Conservation (phyloP, 257 asterid genomes). For the Solanum habrochaites region DNA sequence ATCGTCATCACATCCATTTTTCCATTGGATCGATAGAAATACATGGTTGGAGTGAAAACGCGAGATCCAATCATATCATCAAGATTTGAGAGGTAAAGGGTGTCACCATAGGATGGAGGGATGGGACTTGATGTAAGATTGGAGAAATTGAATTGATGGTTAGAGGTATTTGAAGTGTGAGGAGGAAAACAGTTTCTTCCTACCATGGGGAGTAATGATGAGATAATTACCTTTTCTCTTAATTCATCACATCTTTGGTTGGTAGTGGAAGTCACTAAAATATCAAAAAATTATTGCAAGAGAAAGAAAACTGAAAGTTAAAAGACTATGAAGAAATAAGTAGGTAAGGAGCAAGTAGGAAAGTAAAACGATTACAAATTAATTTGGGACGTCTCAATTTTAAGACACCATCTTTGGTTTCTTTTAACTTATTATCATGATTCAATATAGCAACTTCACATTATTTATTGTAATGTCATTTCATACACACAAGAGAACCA, state of each 20-base stretch:
- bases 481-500: not conserved
- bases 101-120: slow-evolving; percentile 20
- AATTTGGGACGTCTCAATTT: not conserved
- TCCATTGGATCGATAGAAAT: slow-evolving; percentile 33
- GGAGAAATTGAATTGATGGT: slow-evolving; percentile 31
- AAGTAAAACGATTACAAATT: not conserved
- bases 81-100: slow-evolving; percentile 81
- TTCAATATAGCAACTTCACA: not conserved
- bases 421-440: not conserved
- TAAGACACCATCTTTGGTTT: not conserved
- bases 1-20: not conserved
- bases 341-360: not conserved
- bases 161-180: slow-evolving; percentile 48
- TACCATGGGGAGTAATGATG: slow-evolving; percentile 44
- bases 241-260: not conserved
- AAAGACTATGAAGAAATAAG: not conserved
- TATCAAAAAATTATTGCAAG: not conserved
- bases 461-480: not conserved
- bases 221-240: not conserved
- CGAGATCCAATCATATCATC: slow-evolving; percentile 87
- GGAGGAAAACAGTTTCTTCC: slow-evolving; percentile 69
- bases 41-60: slow-evolving; percentile 73
- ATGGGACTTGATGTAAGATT: slow-evolving; percentile 20
- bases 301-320: not conserved
- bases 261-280: not conserved